Conservation (phyloP, 2,329 filamentous ascomycete species). For the Xylariaceae sp. region DNA sequence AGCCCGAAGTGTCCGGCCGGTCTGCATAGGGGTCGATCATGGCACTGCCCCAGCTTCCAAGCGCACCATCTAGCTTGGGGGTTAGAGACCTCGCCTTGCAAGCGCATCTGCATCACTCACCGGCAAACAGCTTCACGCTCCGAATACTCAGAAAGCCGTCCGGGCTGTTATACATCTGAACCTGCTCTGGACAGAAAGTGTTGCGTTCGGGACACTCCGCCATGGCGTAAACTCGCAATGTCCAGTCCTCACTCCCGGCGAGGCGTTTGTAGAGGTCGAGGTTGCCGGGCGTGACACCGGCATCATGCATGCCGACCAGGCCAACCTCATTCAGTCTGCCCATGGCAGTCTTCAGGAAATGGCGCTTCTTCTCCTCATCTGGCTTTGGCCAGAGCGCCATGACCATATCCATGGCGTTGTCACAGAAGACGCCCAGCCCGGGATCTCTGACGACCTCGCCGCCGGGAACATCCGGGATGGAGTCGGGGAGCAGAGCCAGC, state of each 20-base stretch:
- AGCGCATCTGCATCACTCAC: slow-evolving; percentile 24
- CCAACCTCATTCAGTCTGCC: slow-evolving; percentile 54
- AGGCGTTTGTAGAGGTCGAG: slow-evolving; percentile 48
- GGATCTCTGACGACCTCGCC: slow-evolving; percentile 56
- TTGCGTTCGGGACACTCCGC: slow-evolving; percentile 58
- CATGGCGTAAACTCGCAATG: slow-evolving; percentile 61
- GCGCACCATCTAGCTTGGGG: slow-evolving; percentile 50
- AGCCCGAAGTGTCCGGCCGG: slow-evolving; percentile 52
- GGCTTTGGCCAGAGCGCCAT: slow-evolving; percentile 50
- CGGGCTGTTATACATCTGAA: slow-evolving; percentile 33
- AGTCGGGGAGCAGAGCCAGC: slow-evolving; percentile 49
- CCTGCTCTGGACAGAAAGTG: slow-evolving; percentile 50
- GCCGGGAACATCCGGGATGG: slow-evolving; percentile 48
- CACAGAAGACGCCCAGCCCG: slow-evolving; percentile 62
- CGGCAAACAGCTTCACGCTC: slow-evolving; percentile 64
- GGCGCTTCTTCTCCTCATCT: slow-evolving; percentile 40
- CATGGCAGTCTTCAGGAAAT: slow-evolving; percentile 54
- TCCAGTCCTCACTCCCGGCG: slow-evolving; percentile 45
- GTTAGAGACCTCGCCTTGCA: slow-evolving; percentile 8
- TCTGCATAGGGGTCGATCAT: slow-evolving; percentile 65
- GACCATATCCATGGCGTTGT: slow-evolving; percentile 63
- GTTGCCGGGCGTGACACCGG: slow-evolving; percentile 50
- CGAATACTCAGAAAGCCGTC: slow-evolving; percentile 48
- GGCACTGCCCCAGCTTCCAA: slow-evolving; percentile 65
- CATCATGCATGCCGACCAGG: slow-evolving; percentile 62